These are phyloP conservation scores for Trichosporon sp. DNA, from an alignment of 1,284 basidiomycete genomes.

Conservation along the genomic window DNA sequence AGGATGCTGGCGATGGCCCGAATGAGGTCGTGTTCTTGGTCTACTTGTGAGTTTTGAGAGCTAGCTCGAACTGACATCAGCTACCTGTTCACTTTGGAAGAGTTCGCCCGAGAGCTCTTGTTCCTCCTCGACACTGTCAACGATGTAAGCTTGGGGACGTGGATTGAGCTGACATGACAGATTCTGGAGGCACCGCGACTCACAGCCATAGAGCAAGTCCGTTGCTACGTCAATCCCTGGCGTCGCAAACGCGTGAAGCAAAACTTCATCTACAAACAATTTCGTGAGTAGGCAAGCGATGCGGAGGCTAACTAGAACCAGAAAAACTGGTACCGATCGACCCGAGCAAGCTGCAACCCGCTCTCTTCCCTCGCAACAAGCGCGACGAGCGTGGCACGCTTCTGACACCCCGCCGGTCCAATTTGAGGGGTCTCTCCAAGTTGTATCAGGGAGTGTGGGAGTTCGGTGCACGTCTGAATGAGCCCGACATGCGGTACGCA, in stretches of 20 bases:
- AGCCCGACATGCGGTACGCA: slow-evolving; percentile 81
- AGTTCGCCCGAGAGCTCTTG: slow-evolving; percentile 79
- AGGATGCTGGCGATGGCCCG: slow-evolving; percentile 38
- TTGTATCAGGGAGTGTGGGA: slow-evolving; percentile 75
- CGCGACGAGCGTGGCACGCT: slow-evolving; percentile 82
- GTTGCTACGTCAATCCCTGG: slow-evolving; percentile 35
- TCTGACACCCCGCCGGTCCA: slow-evolving; percentile 68
- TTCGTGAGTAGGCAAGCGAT: slow-evolving; percentile 38
- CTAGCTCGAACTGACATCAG: slow-evolving; percentile 62
- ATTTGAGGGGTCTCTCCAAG: slow-evolving; percentile 39
- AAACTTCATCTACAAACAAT: slow-evolving; percentile 47
- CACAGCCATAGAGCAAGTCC: slow-evolving; percentile 43
- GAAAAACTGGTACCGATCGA: slow-evolving; percentile 67
- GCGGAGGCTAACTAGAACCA: slow-evolving; percentile 39
- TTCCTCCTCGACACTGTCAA: slow-evolving; percentile 79
- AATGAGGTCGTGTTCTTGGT: slow-evolving; percentile 73
- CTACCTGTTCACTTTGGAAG: slow-evolving; percentile 90
- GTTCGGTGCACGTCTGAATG: slow-evolving; percentile 68
- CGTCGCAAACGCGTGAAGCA: background rate
- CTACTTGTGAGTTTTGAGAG: slow-evolving; percentile 69
- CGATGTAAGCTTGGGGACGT: slow-evolving; percentile 50
- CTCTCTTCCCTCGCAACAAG: slow-evolving; percentile 73
- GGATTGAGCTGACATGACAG: slow-evolving; percentile 31
- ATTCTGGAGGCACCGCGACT: slow-evolving; percentile 40
- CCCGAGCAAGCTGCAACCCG: slow-evolving; percentile 64